Evolutionary conservation across 371 early-diverging fungal species (phyloP).

Genomic region (Choanephora cucurbitarum): DNA sequence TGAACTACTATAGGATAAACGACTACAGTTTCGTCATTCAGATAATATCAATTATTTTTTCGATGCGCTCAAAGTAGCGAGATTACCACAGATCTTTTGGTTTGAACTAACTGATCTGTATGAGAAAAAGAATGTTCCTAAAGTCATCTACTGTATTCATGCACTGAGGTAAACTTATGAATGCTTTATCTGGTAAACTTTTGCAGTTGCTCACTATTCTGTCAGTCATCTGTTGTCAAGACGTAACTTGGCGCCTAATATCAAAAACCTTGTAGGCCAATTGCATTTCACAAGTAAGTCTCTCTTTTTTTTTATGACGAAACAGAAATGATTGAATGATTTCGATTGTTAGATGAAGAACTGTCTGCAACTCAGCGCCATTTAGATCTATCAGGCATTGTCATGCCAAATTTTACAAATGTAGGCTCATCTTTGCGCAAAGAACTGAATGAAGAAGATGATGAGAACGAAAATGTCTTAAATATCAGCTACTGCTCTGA

Average conservation of each 20-base stretch:
- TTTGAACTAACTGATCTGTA: conserved; percentile 99
- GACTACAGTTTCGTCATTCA: conserved; percentile 94
- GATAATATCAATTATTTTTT: conserved; percentile 99
- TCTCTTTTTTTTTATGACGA: too few relatives aligned
- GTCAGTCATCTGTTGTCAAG: conserved; percentile 84
- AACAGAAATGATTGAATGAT: too few relatives aligned
- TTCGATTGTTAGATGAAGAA: conserved; percentile 75
- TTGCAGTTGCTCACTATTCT: background rate
- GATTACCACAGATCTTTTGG: conserved; percentile 91
- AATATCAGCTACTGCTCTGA: background rate
- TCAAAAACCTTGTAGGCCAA: conserved; percentile 90
- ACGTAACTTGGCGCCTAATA: conserved; percentile 85
- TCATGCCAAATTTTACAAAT: conserved; percentile 84
- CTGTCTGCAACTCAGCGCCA: conserved; percentile 82
- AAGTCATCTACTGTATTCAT: conserved; percentile 99
- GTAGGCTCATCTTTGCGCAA: conserved; percentile 70
- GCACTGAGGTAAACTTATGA: conserved; percentile 85
- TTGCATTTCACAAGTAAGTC: conserved; percentile 85
- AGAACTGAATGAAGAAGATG: conserved; percentile 53
- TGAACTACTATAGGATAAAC: conserved; percentile 57
- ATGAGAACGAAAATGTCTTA: conserved; percentile 3
- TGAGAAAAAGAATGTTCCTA: conserved; percentile 99
- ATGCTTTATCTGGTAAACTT: background rate
- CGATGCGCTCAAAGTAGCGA: conserved; percentile 76
- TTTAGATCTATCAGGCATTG: conserved; percentile 76